Evolutionary conservation across 345 rosid genomes (phyloP).

Genomic region (Gossypium arboreum): DNA sequence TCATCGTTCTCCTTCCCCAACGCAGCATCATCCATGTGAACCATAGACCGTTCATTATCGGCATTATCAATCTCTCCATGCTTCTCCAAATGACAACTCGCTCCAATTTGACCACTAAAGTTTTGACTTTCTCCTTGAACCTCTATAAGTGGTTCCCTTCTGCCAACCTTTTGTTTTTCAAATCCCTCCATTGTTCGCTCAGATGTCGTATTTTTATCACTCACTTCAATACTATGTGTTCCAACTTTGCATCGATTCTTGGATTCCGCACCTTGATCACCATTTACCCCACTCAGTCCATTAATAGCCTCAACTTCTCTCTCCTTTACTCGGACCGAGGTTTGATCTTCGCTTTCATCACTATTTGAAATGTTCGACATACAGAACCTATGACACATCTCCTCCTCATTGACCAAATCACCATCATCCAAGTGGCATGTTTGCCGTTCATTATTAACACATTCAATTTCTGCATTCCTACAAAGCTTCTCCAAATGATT

Average conservation of each 20-base stretch:
- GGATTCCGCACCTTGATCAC: background rate
- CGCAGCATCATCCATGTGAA: background rate
- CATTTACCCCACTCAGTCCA: background rate
- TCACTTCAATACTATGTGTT: background rate
- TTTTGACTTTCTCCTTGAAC: too few relatives aligned
- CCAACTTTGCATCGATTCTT: background rate
- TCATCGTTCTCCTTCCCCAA: background rate
- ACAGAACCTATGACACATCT: background rate
- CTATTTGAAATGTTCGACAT: background rate
- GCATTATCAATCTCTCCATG: background rate
- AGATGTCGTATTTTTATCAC: too few relatives aligned
- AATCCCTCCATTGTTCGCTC: too few relatives aligned
- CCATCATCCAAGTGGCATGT: background rate
- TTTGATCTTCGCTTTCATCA: background rate
- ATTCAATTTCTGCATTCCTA: constrained; percentile 6
- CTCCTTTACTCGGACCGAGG: background rate
- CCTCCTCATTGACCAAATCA: background rate
- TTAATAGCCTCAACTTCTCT: background rate
- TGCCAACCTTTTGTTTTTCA: too few relatives aligned
- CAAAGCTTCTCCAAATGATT: constrained; percentile 34
- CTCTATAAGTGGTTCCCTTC: too few relatives aligned
- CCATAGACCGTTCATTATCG: background rate
- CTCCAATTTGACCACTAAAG: too few relatives aligned
- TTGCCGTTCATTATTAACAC: constrained; percentile 8
- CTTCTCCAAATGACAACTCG: background rate